phyloP scores from a whole-genome alignment of 495 filamentous ascomycete species.

The Xylaria flabelliformis region DNA sequence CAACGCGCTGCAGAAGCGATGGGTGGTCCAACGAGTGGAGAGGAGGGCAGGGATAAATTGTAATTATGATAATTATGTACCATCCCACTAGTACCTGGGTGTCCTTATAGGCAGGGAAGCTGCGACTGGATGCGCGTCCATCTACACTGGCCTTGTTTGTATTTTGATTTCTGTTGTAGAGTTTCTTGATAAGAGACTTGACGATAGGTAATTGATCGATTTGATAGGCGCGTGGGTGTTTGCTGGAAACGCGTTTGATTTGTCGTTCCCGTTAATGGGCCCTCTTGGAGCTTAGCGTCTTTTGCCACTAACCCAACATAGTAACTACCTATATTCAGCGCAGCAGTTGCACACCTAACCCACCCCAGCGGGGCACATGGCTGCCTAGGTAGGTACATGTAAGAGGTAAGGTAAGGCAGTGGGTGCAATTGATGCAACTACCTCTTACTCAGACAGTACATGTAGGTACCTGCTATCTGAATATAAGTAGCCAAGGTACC shows the following conservation, averaged over 20 bases:
- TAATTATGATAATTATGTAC: background rate
- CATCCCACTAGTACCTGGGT: background rate
- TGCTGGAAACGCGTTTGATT: slow-evolving; percentile 9
- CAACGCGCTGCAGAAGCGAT: background rate
- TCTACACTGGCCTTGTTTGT: background rate
- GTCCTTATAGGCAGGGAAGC: background rate
- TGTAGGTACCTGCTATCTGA: background rate
- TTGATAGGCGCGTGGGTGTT: slow-evolving; percentile 3
- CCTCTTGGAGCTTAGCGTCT: background rate
- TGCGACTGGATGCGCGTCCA: slow-evolving; percentile 1
- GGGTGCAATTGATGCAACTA: too few species aligned
- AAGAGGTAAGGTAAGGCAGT: too few species aligned
- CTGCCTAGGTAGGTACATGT: background rate
- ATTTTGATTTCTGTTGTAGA: background rate
- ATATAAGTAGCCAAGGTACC: too few species aligned
- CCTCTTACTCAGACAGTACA: background rate
- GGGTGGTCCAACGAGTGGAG: background rate
- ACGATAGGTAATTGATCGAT: background rate
- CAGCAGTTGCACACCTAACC: background rate
- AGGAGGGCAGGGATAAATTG: background rate
- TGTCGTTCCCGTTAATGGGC: background rate
- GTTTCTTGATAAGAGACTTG: too few species aligned
- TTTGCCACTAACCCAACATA: background rate
- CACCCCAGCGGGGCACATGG: background rate
- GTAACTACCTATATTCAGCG: background rate